Evolutionary conservation across 495 filamentous ascomycete genomes (phyloP).

Genomic region (Penicillium longicatenatum): DNA sequence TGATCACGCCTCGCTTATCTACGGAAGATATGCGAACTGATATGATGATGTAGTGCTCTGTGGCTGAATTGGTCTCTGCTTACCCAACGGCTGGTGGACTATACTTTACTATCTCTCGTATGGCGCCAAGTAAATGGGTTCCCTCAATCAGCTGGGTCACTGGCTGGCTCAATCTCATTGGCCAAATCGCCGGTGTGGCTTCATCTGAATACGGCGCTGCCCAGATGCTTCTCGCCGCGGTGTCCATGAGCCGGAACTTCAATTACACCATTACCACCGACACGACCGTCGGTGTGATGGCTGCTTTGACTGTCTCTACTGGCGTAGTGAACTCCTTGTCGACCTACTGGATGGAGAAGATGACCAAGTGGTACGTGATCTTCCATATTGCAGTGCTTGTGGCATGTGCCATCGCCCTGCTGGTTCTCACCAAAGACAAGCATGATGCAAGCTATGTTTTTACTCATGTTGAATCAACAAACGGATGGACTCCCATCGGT

Average conservation of each 20-base stretch:
- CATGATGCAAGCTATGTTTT: constrained; percentile 64
- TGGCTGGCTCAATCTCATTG: constrained; percentile 70
- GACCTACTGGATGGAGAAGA: constrained; percentile 62
- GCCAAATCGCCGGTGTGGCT: constrained; percentile 65
- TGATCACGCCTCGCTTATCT: neutral
- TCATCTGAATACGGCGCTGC: constrained; percentile 68
- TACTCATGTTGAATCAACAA: constrained; percentile 58
- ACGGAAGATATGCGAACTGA: neutral
- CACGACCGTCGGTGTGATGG: constrained; percentile 63
- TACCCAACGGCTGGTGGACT: constrained; percentile 55
- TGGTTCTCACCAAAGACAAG: constrained; percentile 60
- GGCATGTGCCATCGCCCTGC: constrained; percentile 58
- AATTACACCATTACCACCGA: constrained; percentile 53
- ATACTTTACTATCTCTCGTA: constrained; percentile 49
- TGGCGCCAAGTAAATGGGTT: constrained; percentile 41
- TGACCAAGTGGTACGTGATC: constrained; percentile 65
- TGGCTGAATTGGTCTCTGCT: constrained; percentile 56
- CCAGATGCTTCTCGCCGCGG: constrained; percentile 67
- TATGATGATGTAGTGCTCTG: constrained; percentile 33
- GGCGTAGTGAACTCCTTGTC: constrained; percentile 61
- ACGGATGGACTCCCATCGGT: constrained; percentile 63
- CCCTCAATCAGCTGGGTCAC: constrained; percentile 45
- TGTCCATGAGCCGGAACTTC: constrained; percentile 61
- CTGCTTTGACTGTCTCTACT: constrained; percentile 54
- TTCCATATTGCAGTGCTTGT: constrained; percentile 64